Percentiles rank a stretch among this genome's conserved stretches.
These are phyloP conservation scores for Tylopilus sp. DNA, from an alignment of 768 basidiomycete species.

Conservation along the genomic window DNA sequence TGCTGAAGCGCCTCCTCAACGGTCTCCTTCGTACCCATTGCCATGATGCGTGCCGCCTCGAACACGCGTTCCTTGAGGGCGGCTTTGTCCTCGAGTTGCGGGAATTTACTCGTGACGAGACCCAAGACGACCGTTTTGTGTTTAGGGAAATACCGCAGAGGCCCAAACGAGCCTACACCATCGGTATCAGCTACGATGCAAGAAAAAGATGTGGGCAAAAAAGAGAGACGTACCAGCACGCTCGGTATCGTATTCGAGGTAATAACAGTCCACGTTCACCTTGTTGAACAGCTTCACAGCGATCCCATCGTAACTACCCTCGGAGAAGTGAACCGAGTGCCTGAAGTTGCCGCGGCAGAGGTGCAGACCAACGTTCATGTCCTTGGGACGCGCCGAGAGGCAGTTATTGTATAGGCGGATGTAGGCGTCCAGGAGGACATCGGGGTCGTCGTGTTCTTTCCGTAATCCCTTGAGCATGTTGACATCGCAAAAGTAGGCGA, in stretches of 20 bases:
- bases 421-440: conserved; percentile 61
- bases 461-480: conserved; percentile 54
- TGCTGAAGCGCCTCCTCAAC: conserved; percentile 37
- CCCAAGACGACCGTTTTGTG: conserved; percentile 42
- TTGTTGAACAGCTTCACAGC: conserved; percentile 44
- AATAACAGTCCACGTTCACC: conserved; percentile 42
- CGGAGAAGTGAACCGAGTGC: conserved; percentile 38
- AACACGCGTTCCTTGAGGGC: conserved; percentile 38
- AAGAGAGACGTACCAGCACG: conserved; percentile 36
- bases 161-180: conserved; percentile 28
- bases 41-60: conserved; percentile 41
- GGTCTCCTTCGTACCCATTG: conserved; percentile 36
- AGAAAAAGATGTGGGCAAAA: too few relatives aligned
- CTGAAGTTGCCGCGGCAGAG: conserved; percentile 40
- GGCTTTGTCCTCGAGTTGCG: conserved; percentile 41
- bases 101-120: conserved; percentile 42
- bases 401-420: conserved; percentile 39
- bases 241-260: conserved; percentile 47
- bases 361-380: conserved; percentile 42
- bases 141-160: conserved; percentile 29
- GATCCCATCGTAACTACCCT: conserved; percentile 45
- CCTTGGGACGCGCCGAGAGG: conserved; percentile 35
- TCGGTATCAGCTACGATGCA: neutral
- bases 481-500: conserved; percentile 66
- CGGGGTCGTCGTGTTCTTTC: conserved; percentile 56